Conservation (phyloP, 140 eudicot genomes). For the Flaveria floridana region DNA sequence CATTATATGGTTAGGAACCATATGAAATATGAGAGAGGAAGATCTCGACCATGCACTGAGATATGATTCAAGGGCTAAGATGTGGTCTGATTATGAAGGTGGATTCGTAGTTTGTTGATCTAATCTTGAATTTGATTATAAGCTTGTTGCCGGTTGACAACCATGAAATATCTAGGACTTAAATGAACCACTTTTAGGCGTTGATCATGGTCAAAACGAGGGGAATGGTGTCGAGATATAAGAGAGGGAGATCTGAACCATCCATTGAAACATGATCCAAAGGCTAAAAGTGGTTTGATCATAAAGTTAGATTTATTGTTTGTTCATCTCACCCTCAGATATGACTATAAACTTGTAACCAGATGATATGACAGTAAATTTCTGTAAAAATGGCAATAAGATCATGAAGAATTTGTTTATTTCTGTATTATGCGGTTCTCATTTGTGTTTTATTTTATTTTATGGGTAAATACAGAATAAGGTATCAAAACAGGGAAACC, state of each 20-base stretch:
- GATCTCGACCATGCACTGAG: background rate
- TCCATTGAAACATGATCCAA: background rate
- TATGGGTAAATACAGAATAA: slow-evolving; percentile 45
- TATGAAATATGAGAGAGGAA: background rate
- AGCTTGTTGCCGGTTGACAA: too few relatives aligned
- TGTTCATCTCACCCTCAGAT: background rate
- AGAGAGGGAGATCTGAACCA: background rate
- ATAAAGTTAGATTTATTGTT: background rate
- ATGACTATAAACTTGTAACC: background rate
- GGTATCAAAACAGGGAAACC: slow-evolving; percentile 45
- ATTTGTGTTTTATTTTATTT: slow-evolving; percentile 3
- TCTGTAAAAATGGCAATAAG: background rate
- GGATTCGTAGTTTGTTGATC: background rate
- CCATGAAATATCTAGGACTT: background rate
- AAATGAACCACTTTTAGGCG: background rate
- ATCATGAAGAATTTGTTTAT: slow-evolving; percentile 14
- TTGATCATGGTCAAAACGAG: background rate
- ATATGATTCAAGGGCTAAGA: background rate
- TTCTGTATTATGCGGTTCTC: slow-evolving; percentile 1
- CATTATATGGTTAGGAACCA: background rate
- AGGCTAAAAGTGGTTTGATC: too few relatives aligned
- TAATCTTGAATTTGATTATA: too few relatives aligned
- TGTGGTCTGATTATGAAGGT: background rate
- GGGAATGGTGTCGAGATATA: background rate
- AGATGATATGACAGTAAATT: too few relatives aligned